Conservation (phyloP, 1,284 basidiomycete genomes). For the Heliocybe sulcata region DNA sequence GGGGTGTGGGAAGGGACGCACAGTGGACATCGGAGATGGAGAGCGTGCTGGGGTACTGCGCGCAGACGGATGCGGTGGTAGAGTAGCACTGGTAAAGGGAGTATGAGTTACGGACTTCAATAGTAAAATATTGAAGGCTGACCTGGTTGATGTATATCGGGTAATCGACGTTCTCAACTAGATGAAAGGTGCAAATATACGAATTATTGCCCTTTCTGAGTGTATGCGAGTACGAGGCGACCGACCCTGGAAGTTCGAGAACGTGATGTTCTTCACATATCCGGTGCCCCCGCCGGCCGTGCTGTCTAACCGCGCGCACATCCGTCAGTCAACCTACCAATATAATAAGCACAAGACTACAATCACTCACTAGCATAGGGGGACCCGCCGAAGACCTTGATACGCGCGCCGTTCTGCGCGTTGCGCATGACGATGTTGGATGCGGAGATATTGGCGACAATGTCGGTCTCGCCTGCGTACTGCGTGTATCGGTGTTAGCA, state of each 20-base stretch:
- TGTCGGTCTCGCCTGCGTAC: conserved; percentile 39
- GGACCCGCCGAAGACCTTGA: conserved; percentile 34
- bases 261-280: conserved; percentile 32
- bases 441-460: conserved; percentile 37
- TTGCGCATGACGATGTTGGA: conserved; percentile 40
- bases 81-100: conserved; percentile 38
- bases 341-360: background rate
- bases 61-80: conserved; percentile 35
- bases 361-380: background rate
- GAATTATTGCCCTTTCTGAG: no score
- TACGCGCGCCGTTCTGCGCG: conserved; percentile 41
- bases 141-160: conserved; percentile 35
- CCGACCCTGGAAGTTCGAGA: conserved; percentile 39
- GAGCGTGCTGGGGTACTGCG: conserved; percentile 44
- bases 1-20: conserved; percentile 8
- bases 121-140: background rate
- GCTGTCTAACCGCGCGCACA: conserved; percentile 6
- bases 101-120: conserved; percentile 25
- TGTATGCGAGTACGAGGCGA: background rate
- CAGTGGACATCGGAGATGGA: conserved; percentile 34
- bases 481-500: no score
- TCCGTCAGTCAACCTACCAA: background rate
- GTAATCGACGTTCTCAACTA: conserved; percentile 32
- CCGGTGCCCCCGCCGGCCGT: conserved; percentile 25
- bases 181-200: background rate